Evolutionary conservation across 1,284 basidiomycete genomes (phyloP).

Genomic region (Gomphus bonarii): DNA sequence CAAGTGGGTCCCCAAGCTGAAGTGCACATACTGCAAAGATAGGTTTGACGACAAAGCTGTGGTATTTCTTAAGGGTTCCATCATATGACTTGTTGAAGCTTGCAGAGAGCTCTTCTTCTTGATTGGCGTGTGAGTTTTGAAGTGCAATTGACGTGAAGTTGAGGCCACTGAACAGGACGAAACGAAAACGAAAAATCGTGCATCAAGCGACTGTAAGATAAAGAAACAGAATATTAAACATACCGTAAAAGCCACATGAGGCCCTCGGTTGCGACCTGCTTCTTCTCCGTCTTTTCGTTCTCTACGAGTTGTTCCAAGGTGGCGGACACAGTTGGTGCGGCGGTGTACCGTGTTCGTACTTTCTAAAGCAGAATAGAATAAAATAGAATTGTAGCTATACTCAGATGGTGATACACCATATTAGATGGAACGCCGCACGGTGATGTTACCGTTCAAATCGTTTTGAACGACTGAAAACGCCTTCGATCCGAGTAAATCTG

Average conservation of each 20-base stretch:
- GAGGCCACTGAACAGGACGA: conserved; percentile 84
- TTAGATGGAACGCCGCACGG: conserved; percentile 35
- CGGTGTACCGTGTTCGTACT: conserved; percentile 74
- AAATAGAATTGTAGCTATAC: neutral
- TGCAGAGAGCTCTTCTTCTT: conserved; percentile 56
- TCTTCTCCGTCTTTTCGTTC: conserved; percentile 84
- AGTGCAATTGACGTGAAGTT: conserved; percentile 87
- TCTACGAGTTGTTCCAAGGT: conserved; percentile 83
- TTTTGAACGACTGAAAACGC: conserved; percentile 81
- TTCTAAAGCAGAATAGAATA: conserved; percentile 43
- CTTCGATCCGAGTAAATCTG: conserved; percentile 82
- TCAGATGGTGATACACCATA: neutral
- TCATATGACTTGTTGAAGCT: conserved; percentile 85
- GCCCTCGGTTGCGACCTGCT: conserved; percentile 81
- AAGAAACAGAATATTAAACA: neutral
- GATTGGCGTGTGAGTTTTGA: conserved; percentile 60
- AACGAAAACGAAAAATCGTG: neutral
- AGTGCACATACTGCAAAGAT: conserved; percentile 65
- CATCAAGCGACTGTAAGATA: neutral
- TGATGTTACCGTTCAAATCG: conserved; percentile 91
- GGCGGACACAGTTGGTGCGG: conserved; percentile 49
- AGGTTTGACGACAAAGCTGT: conserved; percentile 81
- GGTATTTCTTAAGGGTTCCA: conserved; percentile 73
- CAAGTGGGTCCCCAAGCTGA: neutral
- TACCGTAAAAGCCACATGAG: conserved; percentile 55